Conservation (phyloP, 208 protist genomes). For the Leishmania major region DNA sequence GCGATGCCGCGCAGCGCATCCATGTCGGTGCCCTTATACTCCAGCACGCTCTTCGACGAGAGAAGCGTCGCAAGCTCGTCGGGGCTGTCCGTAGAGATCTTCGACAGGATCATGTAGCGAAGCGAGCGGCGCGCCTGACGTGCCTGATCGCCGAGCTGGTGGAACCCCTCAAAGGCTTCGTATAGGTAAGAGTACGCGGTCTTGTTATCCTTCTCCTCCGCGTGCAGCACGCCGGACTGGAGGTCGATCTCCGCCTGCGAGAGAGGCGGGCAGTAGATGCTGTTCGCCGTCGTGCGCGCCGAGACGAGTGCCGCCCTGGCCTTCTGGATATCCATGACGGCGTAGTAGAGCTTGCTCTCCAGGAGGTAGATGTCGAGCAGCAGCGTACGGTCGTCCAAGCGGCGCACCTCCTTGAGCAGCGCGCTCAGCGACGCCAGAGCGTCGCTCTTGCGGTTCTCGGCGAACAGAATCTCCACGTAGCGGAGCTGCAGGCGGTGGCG, state of each 20-base stretch:
- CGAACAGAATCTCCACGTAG: slow-evolving; percentile 93
- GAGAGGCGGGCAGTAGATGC: slow-evolving; percentile 98
- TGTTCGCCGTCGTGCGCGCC: slow-evolving; percentile 97
- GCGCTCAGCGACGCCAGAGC: slow-evolving; percentile 80
- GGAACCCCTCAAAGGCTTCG: slow-evolving; percentile 98
- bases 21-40: slow-evolving; percentile 91
- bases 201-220: slow-evolving; percentile 98
- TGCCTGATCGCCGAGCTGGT: slow-evolving; percentile 86
- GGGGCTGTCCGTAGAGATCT: slow-evolving; percentile 87
- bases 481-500: slow-evolving; percentile 96
- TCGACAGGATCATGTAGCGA: slow-evolving; percentile 98
- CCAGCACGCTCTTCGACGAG: slow-evolving; percentile 90
- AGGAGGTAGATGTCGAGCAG: slow-evolving; percentile 98
- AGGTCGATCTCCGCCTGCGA: slow-evolving; percentile 98
- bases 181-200: slow-evolving; percentile 99
- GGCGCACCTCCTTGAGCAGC: slow-evolving; percentile 95
- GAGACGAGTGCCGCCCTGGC: slow-evolving; percentile 95
- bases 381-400: slow-evolving; percentile 98
- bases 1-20: slow-evolving; percentile 96
- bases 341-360: slow-evolving; percentile 96
- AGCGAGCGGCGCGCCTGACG: slow-evolving; percentile 86
- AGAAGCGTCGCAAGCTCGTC: slow-evolving; percentile 83
- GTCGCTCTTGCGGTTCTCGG: slow-evolving; percentile 78
- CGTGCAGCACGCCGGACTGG: slow-evolving; percentile 96
- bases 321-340: slow-evolving; percentile 93